These are phyloP conservation scores for Priceomyces melissophilus DNA, from an alignment of 805 yeast genomes.

Conservation along the genomic window DNA sequence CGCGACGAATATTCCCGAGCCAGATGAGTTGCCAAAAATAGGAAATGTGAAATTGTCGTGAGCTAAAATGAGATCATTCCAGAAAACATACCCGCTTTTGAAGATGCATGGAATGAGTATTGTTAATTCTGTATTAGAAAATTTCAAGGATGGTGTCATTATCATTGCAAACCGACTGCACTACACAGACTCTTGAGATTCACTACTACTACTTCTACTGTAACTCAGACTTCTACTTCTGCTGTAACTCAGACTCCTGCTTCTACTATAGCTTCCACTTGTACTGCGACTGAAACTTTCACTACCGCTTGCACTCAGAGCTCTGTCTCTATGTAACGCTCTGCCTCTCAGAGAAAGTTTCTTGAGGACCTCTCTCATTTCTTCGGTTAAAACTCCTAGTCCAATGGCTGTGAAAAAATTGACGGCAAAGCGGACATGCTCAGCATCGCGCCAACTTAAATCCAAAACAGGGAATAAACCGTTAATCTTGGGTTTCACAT, in stretches of 20 bases:
- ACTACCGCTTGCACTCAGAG: slow-evolving; percentile 12
- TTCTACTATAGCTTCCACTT: slow-evolving; percentile 14
- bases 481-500: slow-evolving; percentile 42
- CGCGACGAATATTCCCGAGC: no score
- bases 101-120: no score
- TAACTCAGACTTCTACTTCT: background rate
- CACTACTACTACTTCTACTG: background rate
- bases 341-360: slow-evolving; percentile 17
- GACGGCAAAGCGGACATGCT: slow-evolving; percentile 69
- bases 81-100: background rate
- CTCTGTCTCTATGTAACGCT: slow-evolving; percentile 15
- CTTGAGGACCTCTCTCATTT: slow-evolving; percentile 60
- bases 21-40: no score
- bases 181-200: no score
- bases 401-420: slow-evolving; percentile 94
- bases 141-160: background rate
- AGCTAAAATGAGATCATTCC: background rate
- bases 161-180: background rate
- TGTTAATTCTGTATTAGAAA: no score
- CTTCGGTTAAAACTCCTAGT: slow-evolving; percentile 76
- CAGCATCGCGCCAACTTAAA: slow-evolving; percentile 34
- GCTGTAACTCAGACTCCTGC: slow-evolving; percentile 7
- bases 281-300: slow-evolving; percentile 15
- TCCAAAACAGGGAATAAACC: slow-evolving; percentile 63
- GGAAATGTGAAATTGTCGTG: no score